A percentile compares a stretch with the other conserved stretches of the same genome.
These are phyloP conservation scores for Phyllosticta ampelicida DNA, from an alignment of 2,329 filamentous ascomycete genomes.

Conservation along the genomic window DNA sequence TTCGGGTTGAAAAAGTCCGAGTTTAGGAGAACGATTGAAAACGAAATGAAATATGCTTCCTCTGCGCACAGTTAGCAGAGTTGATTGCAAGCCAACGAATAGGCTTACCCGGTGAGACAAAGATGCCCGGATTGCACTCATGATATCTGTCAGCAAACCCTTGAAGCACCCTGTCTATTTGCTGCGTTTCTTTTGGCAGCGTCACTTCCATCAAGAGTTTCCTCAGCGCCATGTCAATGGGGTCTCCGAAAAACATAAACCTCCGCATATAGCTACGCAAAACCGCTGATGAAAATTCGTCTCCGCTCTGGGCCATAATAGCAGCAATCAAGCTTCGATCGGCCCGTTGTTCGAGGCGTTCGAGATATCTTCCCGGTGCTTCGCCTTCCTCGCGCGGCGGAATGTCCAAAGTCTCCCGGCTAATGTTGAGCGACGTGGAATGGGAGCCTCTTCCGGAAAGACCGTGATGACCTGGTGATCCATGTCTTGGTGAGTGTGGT, in stretches of 20 bases:
- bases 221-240: conserved; percentile 93
- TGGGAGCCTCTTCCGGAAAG: conserved; percentile 68
- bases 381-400: conserved; percentile 80
- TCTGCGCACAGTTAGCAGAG: conserved; percentile 38
- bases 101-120: conserved; percentile 54
- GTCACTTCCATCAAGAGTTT: conserved; percentile 96
- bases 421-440: conserved; percentile 70
- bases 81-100: too few species aligned
- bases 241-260: conserved; percentile 91
- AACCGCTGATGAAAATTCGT: conserved; percentile 72
- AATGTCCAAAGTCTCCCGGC: conserved; percentile 56
- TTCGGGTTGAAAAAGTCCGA: conserved; percentile 99
- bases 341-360: conserved; percentile 69
- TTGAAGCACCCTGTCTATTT: conserved; percentile 89
- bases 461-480: conserved; percentile 47
- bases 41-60: conserved; percentile 96
- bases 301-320: conserved; percentile 73
- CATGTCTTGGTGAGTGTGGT: conserved; percentile 48
- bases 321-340: conserved; percentile 75
- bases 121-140: conserved; percentile 96
- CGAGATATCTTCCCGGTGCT: conserved; percentile 79
- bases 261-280: conserved; percentile 90
- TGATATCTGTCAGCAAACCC: conserved; percentile 95
- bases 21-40: conserved; percentile 90
- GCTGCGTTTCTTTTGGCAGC: conserved; percentile 91